Evolutionary conservation across 2,329 filamentous ascomycete genomes (phyloP), one percentile per base, ranked within the genome.

Genomic region (Dactylellina parvicollis): DNA sequence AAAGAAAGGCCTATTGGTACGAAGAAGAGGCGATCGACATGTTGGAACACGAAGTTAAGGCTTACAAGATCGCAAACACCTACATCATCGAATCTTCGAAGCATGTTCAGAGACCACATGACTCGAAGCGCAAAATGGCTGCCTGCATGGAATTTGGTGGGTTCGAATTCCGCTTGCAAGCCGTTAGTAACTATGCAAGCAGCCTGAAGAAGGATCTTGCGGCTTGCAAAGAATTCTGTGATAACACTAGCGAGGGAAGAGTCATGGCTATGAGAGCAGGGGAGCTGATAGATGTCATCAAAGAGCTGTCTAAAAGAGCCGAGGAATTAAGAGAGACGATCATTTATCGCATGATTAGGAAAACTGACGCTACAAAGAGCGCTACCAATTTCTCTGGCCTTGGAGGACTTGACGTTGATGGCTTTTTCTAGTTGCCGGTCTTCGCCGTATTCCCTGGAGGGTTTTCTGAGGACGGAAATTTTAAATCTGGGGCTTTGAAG

Each of bases 321-420:
- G 38, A 42, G 4, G 47, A 46, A 1, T 26, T 70, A 30, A 54
- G 65, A 24, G 49, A 61, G n/a, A 38, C 49, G 3, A 70, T 70
- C 16, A 47, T 69, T 32, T 54, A 46, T 30, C 55, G 62, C 7
- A 54, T 69, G 18, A 50, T 69, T 40, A 18, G 55, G 7, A 69
- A 55, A 36, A 46, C 54, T 24, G 61, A 66, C 30, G 2, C 60
- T 30, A n/a, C 44, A 2, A 62, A 42, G 30, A 7, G n/a, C 1
- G 52, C 50, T 16, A 52, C 44, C n/a, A 54, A 4, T 38, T 9
- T 24, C 8, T 36, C 24, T 54, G 18, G 32, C 14, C 16, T 20
- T 4, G 18, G 44, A 4, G 44, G 22, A 3, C 9, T 28, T 49
- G 42, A 5, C 2, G 9, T 36, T 18, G 49, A 18, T 12, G 32